Evolutionary conservation across 2,329 filamentous ascomycete species (phyloP), one percentile per base, ranked within the genome.

Genomic region (Diaporthe sp.): DNA sequence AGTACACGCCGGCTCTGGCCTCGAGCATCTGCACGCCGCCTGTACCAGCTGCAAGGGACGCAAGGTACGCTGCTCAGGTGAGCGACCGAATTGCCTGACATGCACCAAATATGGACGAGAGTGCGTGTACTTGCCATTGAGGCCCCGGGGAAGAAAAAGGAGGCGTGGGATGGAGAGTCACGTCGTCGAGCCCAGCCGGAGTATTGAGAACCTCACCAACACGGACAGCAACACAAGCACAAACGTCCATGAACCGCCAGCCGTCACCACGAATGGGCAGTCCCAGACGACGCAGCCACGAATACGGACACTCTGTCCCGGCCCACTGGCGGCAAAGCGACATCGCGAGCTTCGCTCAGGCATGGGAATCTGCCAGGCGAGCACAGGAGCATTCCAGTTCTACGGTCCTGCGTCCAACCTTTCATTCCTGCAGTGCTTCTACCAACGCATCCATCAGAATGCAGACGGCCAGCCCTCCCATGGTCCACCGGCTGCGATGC

Each of bases 281-380:
- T 17, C 39, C 1, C 37, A 44, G 2, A 25, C 56, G 2, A 44
- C 58, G 7, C 39, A 32, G 4, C 2, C 19, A 13, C 59, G 19
- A 25, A 13, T 15, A 44, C 39, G 59, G 1, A 15, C 25, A 12
- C 58, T 19, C 7, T 63, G 59, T 47, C 59, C 59, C 2, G 59
- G 59, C 3, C 59, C 39, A 32, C 59, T 63, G 3, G 25, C 59
- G 15, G 59, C 39, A 15, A 63, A 63, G 59, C 25, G 59, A 32
- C 27, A 63, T 32, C 58, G 58, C 17, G 58, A 63, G 4, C 39
- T 63, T 4, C 58, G 39, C 8, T 25, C 35, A 42, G 58, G 58
- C 25, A 63, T 63, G 35, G 58, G 58, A 1, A 39, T 63, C 58
- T 63, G 58, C 39, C 58, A 63, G 58, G 58, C 58, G 15, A 63